Evolutionary conservation across 495 filamentous ascomycete species (phyloP), one percentile per base, ranked within the genome.

Genomic region (Penicillium canariense): DNA sequence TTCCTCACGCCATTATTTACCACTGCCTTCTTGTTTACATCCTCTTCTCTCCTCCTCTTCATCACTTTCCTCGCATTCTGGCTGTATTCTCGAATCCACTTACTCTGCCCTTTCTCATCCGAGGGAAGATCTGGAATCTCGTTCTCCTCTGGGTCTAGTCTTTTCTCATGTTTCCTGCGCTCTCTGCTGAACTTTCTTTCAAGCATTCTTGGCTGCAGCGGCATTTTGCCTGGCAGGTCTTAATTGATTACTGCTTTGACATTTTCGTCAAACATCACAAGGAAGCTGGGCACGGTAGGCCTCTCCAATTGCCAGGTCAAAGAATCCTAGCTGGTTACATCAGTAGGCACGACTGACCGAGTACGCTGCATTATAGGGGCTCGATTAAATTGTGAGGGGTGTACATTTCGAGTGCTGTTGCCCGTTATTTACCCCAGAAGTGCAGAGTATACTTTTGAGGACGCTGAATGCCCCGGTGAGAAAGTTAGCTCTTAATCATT

Each of bases 221-320:
- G 25, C 3, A 9, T 31, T 31, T 2, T 14, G 12, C 1, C 11
- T 17, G 17, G 7, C 12, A 48, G 30, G 9, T 22, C 17, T 12
- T 30, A 30, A 26, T 48, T 34, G 31, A 48, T 23, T 17, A 48
- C 30, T 17, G 35, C 46, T 25, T 34, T 48, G 4, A 12, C 30
- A 35, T 35, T 9, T 17, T 48, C 18, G 46, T 34, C 43, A 46
- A 46, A 68, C 57, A 20, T 74, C 65, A 30, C 63, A 68, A 4
- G 96, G 78, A 26, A 95, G 77, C 4, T 92, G 78, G 6, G 89
- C 88, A 49, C 87, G 84, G 68, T 96, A 94, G 11, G 88, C 87
- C 65, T 94, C 91, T 23, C 88, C 88, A 30, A 86, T 82, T 8
- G 88, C 89, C 11, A 96, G 78, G 60, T 96, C 91, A 9, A 87